Evolutionary conservation across 169 alveolate genomes (phyloP), one percentile per base, ranked within the genome.

Genomic region (Cryptosporidium tyzzeri): DNA sequence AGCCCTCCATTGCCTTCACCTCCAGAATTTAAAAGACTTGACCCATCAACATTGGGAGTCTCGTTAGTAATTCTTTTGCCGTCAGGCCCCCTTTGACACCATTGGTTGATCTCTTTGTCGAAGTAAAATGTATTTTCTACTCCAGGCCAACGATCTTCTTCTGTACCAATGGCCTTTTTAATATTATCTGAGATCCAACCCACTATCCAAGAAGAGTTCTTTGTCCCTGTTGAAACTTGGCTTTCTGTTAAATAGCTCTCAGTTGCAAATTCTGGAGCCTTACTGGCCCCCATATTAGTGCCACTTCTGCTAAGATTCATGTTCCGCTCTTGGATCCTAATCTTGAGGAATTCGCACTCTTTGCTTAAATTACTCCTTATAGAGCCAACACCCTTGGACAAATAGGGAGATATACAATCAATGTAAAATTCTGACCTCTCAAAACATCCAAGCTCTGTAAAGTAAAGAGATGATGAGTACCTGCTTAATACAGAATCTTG

Each of bases 121-220:
- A 67, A 91, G 50, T 91, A 91, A 51, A 65, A 91, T 7, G 93
- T 84, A 53, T 91, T 91, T 39, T 84, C 93, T 12, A 91, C 92
- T n/a, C 93, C 93, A n/a, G 91, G 67, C 80, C 91, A 71, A 18
- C 93, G 85, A 26, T 91, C 93, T 35, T 91, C 93, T 23, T 80
- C 89, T 3, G 92, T 48, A 21, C 58, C 85, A 68, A 86, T 37
- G 26, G 92, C 93, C 59, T 91, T 91, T 73, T 91, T 91, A 50
- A 91, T 65, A 39, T 75, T 85, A 29, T 68, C 89, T 37, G 86
- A 61, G 33, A 91, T 71, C 80, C 85, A 86, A 12, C 89, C 92
- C 12, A 80, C 89, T 39, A 80, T 37, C 89, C 89, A 80, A n/a
- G 89, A 80, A 18, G 89, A 80, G 39, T 80, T 80, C 31, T 48